These are phyloP conservation scores for Xylariaceae sp. DNA, from an alignment of 2,329 filamentous ascomycete species.

Conservation along the genomic window DNA sequence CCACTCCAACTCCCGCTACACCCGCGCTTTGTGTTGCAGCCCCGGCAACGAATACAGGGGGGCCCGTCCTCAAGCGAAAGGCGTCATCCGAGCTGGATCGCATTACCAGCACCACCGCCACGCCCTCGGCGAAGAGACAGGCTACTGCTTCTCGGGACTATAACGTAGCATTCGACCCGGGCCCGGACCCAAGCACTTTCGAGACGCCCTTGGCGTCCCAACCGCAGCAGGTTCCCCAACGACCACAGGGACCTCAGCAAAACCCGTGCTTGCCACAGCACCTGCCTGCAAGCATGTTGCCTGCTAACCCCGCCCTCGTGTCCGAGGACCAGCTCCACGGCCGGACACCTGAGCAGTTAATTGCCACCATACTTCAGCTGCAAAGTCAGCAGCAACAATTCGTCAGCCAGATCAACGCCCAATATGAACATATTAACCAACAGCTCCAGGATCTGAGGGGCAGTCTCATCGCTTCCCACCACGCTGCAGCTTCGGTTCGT, in stretches of 20 bases:
- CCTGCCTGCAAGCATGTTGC: constrained; percentile 21
- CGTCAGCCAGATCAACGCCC: constrained; percentile 30
- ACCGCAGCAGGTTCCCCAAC: constrained; percentile 19
- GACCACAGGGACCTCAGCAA: background rate
- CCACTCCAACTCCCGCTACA: constrained; percentile 12
- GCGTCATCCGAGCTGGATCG: constrained; percentile 33
- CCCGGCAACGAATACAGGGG: constrained; percentile 21
- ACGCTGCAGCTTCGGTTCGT: constrained; percentile 31
- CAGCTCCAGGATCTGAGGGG: constrained; percentile 32
- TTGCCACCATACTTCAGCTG: constrained; percentile 32
- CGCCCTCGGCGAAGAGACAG: constrained; percentile 30
- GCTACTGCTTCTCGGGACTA: constrained; percentile 22
- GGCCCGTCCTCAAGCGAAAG: constrained; percentile 28
- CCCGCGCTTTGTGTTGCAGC: constrained; percentile 24
- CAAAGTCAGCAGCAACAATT: constrained; percentile 32
- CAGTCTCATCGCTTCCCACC: constrained; percentile 29
- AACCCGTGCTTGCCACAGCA: constrained; percentile 1
- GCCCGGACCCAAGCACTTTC: constrained; percentile 12
- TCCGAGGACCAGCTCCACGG: constrained; percentile 31
- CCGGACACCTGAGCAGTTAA: constrained; percentile 31
- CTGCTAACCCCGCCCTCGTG: constrained; percentile 19
- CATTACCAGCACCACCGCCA: constrained; percentile 29
- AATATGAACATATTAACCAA: constrained; percentile 30
- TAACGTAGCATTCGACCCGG: constrained; percentile 20
- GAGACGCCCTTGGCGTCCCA: constrained; percentile 10